Evolutionary conservation across 148 eudicot species (phyloP).

Genomic region (Chenopodium quinoa): DNA sequence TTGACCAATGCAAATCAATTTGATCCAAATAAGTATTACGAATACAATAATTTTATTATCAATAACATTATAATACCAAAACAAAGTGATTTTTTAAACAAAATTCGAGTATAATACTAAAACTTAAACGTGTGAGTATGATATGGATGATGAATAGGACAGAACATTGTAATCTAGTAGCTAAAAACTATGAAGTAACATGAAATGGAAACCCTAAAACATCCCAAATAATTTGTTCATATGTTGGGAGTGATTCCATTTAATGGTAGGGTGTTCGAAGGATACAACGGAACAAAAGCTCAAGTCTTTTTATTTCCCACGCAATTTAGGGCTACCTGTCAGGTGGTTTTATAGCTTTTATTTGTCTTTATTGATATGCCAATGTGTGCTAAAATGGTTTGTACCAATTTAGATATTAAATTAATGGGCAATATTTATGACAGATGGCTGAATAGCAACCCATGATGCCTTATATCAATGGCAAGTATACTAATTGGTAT

Average conservation of each 20-base stretch:
- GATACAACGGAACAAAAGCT: background rate
- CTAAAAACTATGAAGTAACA: background rate
- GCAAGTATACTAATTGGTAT: background rate
- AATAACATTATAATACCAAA: no score
- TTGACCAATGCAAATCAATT: no score
- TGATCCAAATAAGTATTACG: no score
- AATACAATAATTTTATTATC: no score
- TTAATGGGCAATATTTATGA: background rate
- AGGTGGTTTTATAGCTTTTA: background rate
- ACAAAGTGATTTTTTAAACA: no score
- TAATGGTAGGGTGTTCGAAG: background rate
- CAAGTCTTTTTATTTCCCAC: background rate
- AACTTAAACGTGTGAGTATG: no score
- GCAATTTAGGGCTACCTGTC: background rate
- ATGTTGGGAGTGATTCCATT: background rate
- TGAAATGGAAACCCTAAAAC: constrained; percentile 1
- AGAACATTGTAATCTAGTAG: background rate
- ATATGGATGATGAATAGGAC: background rate
- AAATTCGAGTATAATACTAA: no score
- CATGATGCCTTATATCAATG: background rate
- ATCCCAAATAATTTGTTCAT: background rate
- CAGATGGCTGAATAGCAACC: background rate
- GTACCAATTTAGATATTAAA: background rate
- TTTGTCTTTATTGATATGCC: background rate
- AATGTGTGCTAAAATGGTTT: background rate